Evolutionary conservation across 352 stramenopile species (phyloP).

Genomic region (Pythium dissotocum): DNA sequence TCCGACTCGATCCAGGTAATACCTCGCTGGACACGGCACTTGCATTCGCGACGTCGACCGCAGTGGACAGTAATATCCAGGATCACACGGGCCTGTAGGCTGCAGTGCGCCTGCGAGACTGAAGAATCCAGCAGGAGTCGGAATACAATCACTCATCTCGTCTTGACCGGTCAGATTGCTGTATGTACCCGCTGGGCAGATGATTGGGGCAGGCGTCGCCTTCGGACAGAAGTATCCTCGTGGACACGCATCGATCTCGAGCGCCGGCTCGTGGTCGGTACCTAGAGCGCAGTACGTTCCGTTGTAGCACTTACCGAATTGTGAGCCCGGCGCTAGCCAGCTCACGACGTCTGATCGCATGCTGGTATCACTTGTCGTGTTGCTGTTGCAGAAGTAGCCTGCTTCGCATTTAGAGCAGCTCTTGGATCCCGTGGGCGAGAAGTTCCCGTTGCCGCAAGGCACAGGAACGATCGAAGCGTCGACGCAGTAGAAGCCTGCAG

Average conservation of each 20-base stretch:
- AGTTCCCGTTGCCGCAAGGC: slow-evolving; percentile 74
- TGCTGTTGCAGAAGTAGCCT: slow-evolving; percentile 79
- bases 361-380: slow-evolving; percentile 59
- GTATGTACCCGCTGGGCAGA: slow-evolving; percentile 85
- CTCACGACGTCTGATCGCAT: slow-evolving; percentile 59
- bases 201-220: slow-evolving; percentile 57
- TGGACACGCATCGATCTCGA: slow-evolving; percentile 77
- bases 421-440: slow-evolving; percentile 54
- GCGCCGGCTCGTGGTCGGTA: slow-evolving; percentile 64
- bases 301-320: slow-evolving; percentile 85
- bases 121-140: slow-evolving; percentile 69
- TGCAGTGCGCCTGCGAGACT: slow-evolving; percentile 62
- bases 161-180: slow-evolving; percentile 84
- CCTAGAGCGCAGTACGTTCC: slow-evolving; percentile 82
- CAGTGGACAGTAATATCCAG: slow-evolving; percentile 86
- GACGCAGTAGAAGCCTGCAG: slow-evolving; percentile 82
- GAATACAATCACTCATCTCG: slow-evolving; percentile 66
- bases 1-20: slow-evolving; percentile 68
- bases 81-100: slow-evolving; percentile 56
- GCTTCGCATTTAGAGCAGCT: slow-evolving; percentile 59
- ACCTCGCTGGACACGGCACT: slow-evolving; percentile 73
- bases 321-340: slow-evolving; percentile 55
- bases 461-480: slow-evolving; percentile 55
- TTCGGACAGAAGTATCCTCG: slow-evolving; percentile 79
- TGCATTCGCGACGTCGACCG: slow-evolving; percentile 69